Evolutionary conservation across 768 basidiomycete species (phyloP).

Genomic region (Lepiota brunneoincarnata): DNA sequence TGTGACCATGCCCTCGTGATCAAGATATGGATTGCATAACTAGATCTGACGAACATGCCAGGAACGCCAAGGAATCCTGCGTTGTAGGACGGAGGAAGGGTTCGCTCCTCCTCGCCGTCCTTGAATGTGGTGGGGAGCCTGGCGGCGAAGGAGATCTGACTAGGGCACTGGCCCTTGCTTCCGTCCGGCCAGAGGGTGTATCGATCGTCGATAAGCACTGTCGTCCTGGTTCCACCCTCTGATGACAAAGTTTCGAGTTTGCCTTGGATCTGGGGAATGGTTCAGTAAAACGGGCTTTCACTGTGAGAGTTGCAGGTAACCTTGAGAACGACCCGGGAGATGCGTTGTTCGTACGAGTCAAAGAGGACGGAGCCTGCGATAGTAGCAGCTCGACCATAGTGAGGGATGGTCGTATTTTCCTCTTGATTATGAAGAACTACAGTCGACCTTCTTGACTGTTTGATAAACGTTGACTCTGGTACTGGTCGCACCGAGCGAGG

Average conservation of each 20-base stretch:
- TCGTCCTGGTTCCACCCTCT: conserved; percentile 34
- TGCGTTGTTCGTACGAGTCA: conserved; percentile 29
- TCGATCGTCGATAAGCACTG: conserved; percentile 28
- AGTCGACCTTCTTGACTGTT: conserved; percentile 34
- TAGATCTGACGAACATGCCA: conserved; percentile 35
- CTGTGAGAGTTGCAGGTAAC: conserved; percentile 25
- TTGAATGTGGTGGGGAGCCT: conserved; percentile 45
- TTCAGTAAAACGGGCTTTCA: conserved; percentile 4
- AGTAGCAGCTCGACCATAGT: conserved; percentile 39
- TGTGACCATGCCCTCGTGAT: conserved; percentile 34
- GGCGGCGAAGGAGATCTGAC: conserved; percentile 40
- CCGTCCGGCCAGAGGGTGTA: conserved; percentile 34
- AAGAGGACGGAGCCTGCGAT: conserved; percentile 44
- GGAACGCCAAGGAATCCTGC: conserved; percentile 29
- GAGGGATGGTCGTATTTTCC: conserved; percentile 31
- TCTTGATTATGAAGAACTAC: conserved; percentile 48
- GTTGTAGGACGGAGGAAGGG: conserved; percentile 51
- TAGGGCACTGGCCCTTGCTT: conserved; percentile 19
- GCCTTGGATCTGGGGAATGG: conserved; percentile 35
- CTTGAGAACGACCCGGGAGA: conserved; percentile 43
- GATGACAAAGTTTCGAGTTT: conserved; percentile 37
- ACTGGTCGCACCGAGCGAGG: conserved; percentile 25
- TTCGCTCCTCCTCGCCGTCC: conserved; percentile 26
- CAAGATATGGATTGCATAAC: conserved; percentile 45
- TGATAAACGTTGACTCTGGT: conserved; percentile 41